phyloP scores from a whole-genome alignment of 2,329 filamentous ascomycete species.

The Colletotrichum lupini region DNA sequence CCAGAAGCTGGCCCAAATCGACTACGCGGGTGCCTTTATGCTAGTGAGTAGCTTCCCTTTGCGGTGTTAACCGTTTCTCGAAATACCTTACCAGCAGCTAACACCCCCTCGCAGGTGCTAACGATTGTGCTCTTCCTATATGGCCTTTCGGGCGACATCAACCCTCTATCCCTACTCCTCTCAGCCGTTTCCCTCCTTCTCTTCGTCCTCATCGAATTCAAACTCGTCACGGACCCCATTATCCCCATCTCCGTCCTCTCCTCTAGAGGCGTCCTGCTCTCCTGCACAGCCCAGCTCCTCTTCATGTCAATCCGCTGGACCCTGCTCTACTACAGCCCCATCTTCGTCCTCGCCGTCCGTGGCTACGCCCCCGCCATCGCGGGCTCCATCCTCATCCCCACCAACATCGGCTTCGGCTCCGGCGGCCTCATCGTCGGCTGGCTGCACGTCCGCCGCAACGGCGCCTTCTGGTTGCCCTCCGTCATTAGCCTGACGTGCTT shows the following conservation, averaged over 20 bases:
- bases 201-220: slow-evolving; percentile 73
- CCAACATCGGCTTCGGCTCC: slow-evolving; percentile 81
- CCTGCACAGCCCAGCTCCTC: slow-evolving; percentile 79
- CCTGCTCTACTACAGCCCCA: slow-evolving; percentile 83
- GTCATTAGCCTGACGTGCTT: slow-evolving; percentile 73
- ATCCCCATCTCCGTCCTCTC: slow-evolving; percentile 78
- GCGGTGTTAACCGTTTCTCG: too few relatives aligned
- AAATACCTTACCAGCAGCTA: too few relatives aligned
- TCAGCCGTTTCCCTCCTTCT: slow-evolving; percentile 63
- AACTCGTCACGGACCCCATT: slow-evolving; percentile 74
- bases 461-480: slow-evolving; percentile 77
- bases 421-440: slow-evolving; percentile 80
- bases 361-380: slow-evolving; percentile 76
- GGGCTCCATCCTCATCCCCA: slow-evolving; percentile 82
- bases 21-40: slow-evolving; percentile 79
- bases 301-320: slow-evolving; percentile 86
- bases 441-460: slow-evolving; percentile 78
- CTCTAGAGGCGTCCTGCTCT: slow-evolving; percentile 77
- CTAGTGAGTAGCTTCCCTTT: slow-evolving; percentile 56
- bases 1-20: slow-evolving; percentile 72
- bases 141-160: slow-evolving; percentile 73
- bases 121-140: slow-evolving; percentile 80
- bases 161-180: slow-evolving; percentile 67
- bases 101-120: slow-evolving; percentile 26
- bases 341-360: slow-evolving; percentile 82